phyloP scores from a whole-genome alignment of 495 filamentous ascomycete species.

The Tuber umbilicatum region DNA sequence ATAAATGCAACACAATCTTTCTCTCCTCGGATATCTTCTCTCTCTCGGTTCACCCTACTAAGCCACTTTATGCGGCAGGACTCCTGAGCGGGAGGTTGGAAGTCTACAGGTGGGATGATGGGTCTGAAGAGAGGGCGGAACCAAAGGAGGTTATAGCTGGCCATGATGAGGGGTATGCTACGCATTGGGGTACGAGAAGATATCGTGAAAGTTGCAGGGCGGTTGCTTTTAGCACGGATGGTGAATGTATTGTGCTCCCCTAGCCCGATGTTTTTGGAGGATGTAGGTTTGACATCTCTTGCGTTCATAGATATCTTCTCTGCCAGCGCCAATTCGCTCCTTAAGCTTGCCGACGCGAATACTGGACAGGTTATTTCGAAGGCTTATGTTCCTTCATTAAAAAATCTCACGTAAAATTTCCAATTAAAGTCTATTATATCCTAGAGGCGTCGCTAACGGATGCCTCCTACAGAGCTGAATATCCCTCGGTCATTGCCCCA shows the following conservation, averaged over 20 bases:
- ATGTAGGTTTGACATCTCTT: conserved; percentile 4
- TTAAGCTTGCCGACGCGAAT: conserved; percentile 75
- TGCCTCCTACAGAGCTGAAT: conserved; percentile 48
- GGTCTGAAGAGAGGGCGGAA: conserved; percentile 39
- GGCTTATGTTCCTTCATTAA: conserved; percentile 45
- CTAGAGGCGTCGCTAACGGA: background rate
- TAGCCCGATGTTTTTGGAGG: background rate
- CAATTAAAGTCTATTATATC: conserved; percentile 25
- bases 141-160: conserved; percentile 39
- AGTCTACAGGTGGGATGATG: conserved; percentile 63
- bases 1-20: conserved; percentile 48
- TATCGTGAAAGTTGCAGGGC: conserved; percentile 89
- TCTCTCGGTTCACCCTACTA: conserved; percentile 74
- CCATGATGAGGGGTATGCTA: conserved; percentile 45
- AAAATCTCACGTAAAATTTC: conserved; percentile 47
- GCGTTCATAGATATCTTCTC: conserved; percentile 62
- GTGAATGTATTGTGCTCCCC: conserved; percentile 47
- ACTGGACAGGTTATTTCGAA: conserved; percentile 80
- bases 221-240: conserved; percentile 70
- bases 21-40: conserved; percentile 81
- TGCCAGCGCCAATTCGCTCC: conserved; percentile 77
- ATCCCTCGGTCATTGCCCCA: conserved; percentile 67
- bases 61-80: conserved; percentile 78
- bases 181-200: conserved; percentile 68
- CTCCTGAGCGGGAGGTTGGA: conserved; percentile 80